A percentile compares a stretch with the other conserved stretches of the same genome.
phyloP scores from a whole-genome alignment of 2,329 filamentous ascomycete genomes.

The Colletotrichum orbiculare region DNA sequence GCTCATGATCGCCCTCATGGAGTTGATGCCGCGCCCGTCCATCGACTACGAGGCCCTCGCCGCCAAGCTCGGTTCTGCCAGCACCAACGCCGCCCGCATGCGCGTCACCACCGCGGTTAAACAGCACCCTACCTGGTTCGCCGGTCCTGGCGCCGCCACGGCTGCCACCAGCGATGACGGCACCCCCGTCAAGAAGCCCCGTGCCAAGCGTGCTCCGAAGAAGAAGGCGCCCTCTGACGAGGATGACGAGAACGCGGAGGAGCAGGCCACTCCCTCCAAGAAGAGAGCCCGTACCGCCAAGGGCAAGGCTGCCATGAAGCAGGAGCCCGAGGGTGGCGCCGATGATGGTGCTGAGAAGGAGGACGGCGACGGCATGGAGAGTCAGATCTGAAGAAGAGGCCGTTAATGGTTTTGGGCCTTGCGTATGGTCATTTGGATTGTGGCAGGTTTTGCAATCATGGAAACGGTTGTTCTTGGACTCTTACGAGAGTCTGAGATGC shows the following conservation, averaged over 20 bases:
- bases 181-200: background rate
- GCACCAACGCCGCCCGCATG: slow-evolving; percentile 18
- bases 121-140: slow-evolving; percentile 19
- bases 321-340: too few relatives aligned
- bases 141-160: background rate
- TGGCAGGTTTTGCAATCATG: too few relatives aligned
- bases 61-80: slow-evolving; percentile 14
- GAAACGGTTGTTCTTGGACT: too few relatives aligned
- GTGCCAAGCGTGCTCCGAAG: background rate
- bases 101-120: slow-evolving; percentile 6
- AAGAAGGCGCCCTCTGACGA: slow-evolving; percentile 3
- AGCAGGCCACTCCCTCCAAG: slow-evolving; percentile 6
- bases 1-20: slow-evolving; percentile 2
- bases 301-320: background rate
- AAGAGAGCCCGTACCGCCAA: slow-evolving; percentile 6
- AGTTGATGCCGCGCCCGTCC: slow-evolving; percentile 8
- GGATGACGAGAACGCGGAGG: background rate
- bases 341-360: background rate
- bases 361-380: too few relatives aligned
- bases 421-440: too few relatives aligned
- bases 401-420: too few relatives aligned
- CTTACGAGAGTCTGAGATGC: too few relatives aligned
- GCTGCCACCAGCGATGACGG: background rate
- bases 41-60: slow-evolving; percentile 16
- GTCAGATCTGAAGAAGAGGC: too few relatives aligned